These are phyloP conservation scores for Pseudocercospora musae DNA, from an alignment of 2,329 filamentous ascomycete genomes.

Conservation along the genomic window DNA sequence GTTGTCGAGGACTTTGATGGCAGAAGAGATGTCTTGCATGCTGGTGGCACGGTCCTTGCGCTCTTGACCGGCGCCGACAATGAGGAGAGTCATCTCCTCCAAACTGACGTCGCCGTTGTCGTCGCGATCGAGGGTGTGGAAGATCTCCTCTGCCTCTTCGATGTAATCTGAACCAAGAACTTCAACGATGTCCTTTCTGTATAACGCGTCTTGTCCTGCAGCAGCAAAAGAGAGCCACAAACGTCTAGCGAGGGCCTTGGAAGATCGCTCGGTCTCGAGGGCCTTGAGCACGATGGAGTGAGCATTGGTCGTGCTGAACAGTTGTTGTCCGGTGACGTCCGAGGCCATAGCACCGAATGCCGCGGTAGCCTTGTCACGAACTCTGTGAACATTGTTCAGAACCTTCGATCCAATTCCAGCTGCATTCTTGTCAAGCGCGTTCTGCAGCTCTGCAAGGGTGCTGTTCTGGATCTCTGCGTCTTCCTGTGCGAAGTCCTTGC, in stretches of 20 bases:
- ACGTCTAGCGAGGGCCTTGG: slow-evolving; percentile 33
- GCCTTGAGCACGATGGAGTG: slow-evolving; percentile 30
- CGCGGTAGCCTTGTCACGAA: slow-evolving; percentile 79
- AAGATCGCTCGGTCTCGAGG: slow-evolving; percentile 28
- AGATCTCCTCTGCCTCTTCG: slow-evolving; percentile 32
- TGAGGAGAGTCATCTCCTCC: slow-evolving; percentile 33
- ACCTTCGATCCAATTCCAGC: slow-evolving; percentile 51
- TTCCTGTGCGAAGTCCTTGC: slow-evolving; percentile 72
- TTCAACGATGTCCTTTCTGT: slow-evolving; percentile 25
- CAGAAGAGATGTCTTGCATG: slow-evolving; percentile 34
- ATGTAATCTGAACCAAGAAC: slow-evolving; percentile 26
- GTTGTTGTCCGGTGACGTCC: slow-evolving; percentile 79
- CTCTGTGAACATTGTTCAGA: slow-evolving; percentile 44
- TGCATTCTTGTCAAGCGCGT: slow-evolving; percentile 38
- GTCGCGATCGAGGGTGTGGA: slow-evolving; percentile 31
- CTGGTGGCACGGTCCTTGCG: slow-evolving; percentile 29
- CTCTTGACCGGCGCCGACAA: slow-evolving; percentile 28
- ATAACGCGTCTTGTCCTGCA: slow-evolving; percentile 26
- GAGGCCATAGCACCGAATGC: slow-evolving; percentile 80
- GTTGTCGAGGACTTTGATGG: slow-evolving; percentile 34
- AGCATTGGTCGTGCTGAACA: slow-evolving; percentile 55
- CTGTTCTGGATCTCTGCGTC: slow-evolving; percentile 78
- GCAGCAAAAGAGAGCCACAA: slow-evolving; percentile 34
- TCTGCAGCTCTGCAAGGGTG: slow-evolving; percentile 54
- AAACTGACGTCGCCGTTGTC: slow-evolving; percentile 35